Evolutionary conservation across 1,284 basidiomycete species (phyloP).

Genomic region (Moesziomyces globuligerus): DNA sequence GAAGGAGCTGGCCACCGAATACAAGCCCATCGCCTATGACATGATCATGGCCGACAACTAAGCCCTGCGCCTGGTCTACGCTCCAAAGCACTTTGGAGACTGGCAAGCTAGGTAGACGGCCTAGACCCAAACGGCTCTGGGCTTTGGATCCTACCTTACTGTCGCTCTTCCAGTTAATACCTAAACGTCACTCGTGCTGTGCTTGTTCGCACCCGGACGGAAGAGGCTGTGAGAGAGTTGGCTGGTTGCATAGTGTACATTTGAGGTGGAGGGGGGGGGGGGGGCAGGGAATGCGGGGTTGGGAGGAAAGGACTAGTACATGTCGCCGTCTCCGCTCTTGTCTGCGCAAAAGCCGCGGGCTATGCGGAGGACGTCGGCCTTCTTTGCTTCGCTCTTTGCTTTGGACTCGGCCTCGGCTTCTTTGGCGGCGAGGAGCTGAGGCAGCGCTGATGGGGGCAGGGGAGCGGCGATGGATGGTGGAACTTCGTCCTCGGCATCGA

Average conservation of each 20-base stretch:
- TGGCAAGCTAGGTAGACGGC: too few species aligned
- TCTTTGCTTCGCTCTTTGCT: constrained; percentile 54
- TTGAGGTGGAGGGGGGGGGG: constrained; percentile 4
- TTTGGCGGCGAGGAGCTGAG: constrained; percentile 52
- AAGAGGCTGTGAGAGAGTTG: too few species aligned
- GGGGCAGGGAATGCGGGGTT: too few species aligned
- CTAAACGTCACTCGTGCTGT: too few species aligned
- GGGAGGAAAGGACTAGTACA: constrained; percentile 48
- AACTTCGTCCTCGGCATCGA: constrained; percentile 64
- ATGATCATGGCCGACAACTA: constrained; percentile 61
- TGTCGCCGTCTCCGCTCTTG: constrained; percentile 64
- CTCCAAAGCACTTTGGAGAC: neutral
- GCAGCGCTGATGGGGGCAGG: constrained; percentile 53
- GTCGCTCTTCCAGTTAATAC: too few species aligned
- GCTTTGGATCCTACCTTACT: too few species aligned
- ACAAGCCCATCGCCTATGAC: constrained; percentile 68
- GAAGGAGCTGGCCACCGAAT: constrained; percentile 68
- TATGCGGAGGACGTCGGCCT: constrained; percentile 56
- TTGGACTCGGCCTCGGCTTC: constrained; percentile 55
- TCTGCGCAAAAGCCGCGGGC: constrained; percentile 61
- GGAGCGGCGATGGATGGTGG: constrained; percentile 56
- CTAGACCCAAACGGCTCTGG: too few species aligned
- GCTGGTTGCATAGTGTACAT: constrained; percentile 31
- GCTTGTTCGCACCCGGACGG: too few species aligned
- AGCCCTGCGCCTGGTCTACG: neutral